These are phyloP conservation scores for Fusarium haematococcum DNA, from an alignment of 2,329 filamentous ascomycete genomes.

Conservation along the genomic window DNA sequence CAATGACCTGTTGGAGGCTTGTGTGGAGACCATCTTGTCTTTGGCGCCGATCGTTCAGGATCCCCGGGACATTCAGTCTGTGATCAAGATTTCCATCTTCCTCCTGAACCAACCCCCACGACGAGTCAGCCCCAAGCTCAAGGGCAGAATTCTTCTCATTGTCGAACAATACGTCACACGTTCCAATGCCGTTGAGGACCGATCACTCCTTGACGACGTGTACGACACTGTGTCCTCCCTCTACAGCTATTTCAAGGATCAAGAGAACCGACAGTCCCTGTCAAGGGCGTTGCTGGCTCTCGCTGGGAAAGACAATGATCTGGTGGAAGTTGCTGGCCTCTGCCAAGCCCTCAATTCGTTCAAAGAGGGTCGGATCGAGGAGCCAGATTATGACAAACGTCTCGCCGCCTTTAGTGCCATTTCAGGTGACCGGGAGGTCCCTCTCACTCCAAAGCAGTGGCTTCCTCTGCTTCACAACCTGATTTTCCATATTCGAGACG, in stretches of 20 bases:
- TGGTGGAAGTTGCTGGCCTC: slow-evolving; percentile 74
- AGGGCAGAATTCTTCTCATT: slow-evolving; percentile 82
- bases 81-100: slow-evolving; percentile 84
- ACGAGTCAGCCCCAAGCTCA: slow-evolving; percentile 84
- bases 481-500: slow-evolving; percentile 85
- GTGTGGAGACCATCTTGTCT: slow-evolving; percentile 82
- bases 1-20: slow-evolving; percentile 81
- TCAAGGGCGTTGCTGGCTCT: slow-evolving; percentile 80
- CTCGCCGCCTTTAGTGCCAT: slow-evolving; percentile 81
- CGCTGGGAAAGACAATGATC: slow-evolving; percentile 70
- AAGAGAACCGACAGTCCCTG: slow-evolving; percentile 78
- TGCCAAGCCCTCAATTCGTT: slow-evolving; percentile 87
- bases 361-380: slow-evolving; percentile 77
- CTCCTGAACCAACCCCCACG: slow-evolving; percentile 87
- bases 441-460: slow-evolving; percentile 82
- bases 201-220: slow-evolving; percentile 69
- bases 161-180: slow-evolving; percentile 83
- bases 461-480: slow-evolving; percentile 89
- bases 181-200: slow-evolving; percentile 56
- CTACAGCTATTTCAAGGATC: slow-evolving; percentile 91
- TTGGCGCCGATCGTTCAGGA: slow-evolving; percentile 77
- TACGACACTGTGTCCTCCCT: slow-evolving; percentile 82
- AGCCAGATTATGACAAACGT: slow-evolving; percentile 88
- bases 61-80: slow-evolving; percentile 76
- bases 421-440: slow-evolving; percentile 68